Base-by-base conservation (phyloP, 2,329 filamentous ascomycete genomes). In the Arachnopeziza araneosa region DNA sequence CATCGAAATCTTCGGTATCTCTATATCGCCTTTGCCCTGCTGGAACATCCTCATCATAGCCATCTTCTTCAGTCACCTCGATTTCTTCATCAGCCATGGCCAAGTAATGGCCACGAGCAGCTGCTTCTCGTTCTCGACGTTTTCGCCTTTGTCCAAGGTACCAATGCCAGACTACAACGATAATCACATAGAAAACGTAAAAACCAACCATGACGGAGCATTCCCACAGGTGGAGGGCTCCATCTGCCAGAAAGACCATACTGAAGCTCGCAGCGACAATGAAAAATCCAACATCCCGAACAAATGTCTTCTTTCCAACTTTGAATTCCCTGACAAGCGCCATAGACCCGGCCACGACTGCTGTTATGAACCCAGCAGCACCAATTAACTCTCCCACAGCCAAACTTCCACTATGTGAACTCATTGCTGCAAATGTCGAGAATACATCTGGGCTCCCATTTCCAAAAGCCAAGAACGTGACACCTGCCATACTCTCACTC, bases 381-480 rank as follows among this genome's bases (percentile, higher is more conserved):
- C 95, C 95, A 57, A 99, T 91, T 55, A 99, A 80, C 77, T 99
- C 95, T 52, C 95, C 95, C 50, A 99, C 86, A 1, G 95, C 95
- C 80, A 99, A 84, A 77, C 93, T 96, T n/a, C 93, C 93, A 72
- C 93, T 97, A 71, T 98, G 91, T 24, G 93, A 96, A 70, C 87
- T 88, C 91, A 99, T 98, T 67, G 95, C 96, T 19, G 95, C 95
- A 76, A 99, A 98, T 1, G 95, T 99, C 66, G 93, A 97, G 75
- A 99, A 99, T 52, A 99, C 93, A 75, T 99, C 95, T 1, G 95
- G 95, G 63, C 93, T 98, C 56, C 95, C 95, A 78, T 99, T 99
- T 65, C 95, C 95, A 75, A 99, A 96, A 9, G 95, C 95, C 56
- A 99, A 78, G 70, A 99, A 96, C 0, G 95, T 99, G 26, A 99